These are phyloP conservation scores for Boeremia lycopersici DNA, from an alignment of 2,329 filamentous ascomycete genomes.

Conservation along the genomic window DNA sequence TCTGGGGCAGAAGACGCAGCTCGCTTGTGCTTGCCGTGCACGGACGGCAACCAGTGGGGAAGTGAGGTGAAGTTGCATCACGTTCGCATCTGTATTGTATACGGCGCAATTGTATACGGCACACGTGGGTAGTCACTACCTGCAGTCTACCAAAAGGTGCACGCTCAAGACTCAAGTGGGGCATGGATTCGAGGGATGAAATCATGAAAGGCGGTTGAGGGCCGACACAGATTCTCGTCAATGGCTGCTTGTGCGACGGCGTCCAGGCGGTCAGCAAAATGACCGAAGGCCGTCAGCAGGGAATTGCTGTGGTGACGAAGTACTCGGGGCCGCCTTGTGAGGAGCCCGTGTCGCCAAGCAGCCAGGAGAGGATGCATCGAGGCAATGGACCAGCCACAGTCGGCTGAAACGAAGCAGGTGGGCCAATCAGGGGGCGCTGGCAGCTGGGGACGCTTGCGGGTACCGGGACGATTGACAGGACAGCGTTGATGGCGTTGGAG, in stretches of 20 bases:
- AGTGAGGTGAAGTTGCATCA: not conserved
- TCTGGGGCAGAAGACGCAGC: not conserved
- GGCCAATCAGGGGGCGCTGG: constrained; percentile 19
- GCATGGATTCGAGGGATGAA: too few species aligned
- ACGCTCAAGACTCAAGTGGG: not conserved
- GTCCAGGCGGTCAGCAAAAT: not conserved
- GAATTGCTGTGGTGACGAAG: constrained; percentile 11
- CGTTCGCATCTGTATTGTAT: too few species aligned
- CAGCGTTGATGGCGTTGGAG: constrained; percentile 12
- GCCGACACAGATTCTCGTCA: not conserved
- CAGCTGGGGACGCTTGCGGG: constrained; percentile 11
- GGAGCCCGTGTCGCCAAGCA: constrained; percentile 7
- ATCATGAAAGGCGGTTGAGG: too few species aligned
- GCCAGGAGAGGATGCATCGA: constrained; percentile 17
- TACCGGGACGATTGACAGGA: constrained; percentile 23
- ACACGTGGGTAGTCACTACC: not conserved
- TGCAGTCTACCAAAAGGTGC: not conserved
- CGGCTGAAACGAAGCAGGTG: constrained; percentile 22
- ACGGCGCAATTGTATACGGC: not conserved
- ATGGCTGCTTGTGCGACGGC: not conserved
- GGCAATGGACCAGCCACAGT: constrained; percentile 16
- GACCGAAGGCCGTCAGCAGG: constrained; percentile 14
- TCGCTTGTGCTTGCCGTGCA: constrained; percentile 9
- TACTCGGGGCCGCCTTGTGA: constrained; percentile 18
- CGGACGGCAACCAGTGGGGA: constrained; percentile 1